Conservation (phyloP, 768 basidiomycete species). For the Psilocybe subaeruginosa region DNA sequence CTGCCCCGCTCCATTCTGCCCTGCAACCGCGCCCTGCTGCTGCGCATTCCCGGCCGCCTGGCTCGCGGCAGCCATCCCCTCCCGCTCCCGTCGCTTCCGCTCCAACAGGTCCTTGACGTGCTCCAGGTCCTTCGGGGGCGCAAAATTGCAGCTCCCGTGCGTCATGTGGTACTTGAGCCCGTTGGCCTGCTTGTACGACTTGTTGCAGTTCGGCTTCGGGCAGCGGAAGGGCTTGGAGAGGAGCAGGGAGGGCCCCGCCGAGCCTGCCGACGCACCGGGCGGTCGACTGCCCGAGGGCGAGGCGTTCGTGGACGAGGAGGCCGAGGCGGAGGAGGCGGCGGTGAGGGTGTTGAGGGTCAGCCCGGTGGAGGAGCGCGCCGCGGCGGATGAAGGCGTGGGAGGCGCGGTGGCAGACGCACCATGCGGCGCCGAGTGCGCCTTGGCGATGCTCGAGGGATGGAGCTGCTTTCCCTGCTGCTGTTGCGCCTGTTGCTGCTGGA, state of each 20-base stretch:
- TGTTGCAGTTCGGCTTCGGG: conserved; percentile 95
- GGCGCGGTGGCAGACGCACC: not conserved
- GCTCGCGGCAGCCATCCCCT: conserved; percentile 22
- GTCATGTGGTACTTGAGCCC: conserved; percentile 94
- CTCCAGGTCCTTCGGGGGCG: conserved; percentile 84
- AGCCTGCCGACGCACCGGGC: not conserved
- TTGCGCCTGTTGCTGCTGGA: not conserved
- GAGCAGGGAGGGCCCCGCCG: conserved; percentile 58
- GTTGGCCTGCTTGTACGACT: conserved; percentile 95
- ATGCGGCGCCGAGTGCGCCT: not conserved
- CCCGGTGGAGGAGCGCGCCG: conserved; percentile 2
- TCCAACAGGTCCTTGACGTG: conserved; percentile 75
- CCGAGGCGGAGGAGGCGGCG: not conserved
- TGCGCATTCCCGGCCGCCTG: conserved; percentile 28
- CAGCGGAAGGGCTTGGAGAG: conserved; percentile 89
- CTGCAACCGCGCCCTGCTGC: conserved; percentile 15
- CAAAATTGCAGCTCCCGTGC: conserved; percentile 92
- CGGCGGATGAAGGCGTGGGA: not conserved
- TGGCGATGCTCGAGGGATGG: not conserved
- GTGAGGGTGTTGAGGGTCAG: not conserved
- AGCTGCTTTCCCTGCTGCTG: not conserved
- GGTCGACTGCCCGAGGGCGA: not conserved
- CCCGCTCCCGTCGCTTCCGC: conserved; percentile 48
- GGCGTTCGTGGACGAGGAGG: not conserved
- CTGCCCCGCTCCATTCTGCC: not conserved